Conservation (phyloP, 805 yeast genomes). For the Metschnikowia noctiluminum region DNA sequence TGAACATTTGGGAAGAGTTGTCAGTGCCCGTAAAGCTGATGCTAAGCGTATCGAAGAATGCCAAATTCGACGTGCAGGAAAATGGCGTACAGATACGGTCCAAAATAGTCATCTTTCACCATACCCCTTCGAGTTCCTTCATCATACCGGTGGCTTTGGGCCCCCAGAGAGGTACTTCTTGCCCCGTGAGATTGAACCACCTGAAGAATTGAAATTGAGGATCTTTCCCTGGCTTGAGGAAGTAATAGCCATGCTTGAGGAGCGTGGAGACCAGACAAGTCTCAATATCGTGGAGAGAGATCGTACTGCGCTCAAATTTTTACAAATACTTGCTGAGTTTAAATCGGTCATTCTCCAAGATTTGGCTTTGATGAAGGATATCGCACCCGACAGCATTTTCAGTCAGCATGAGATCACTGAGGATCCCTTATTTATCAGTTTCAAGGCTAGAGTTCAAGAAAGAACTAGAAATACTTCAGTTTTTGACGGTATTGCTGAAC, state of each 20-base stretch:
- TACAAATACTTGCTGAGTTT: slow-evolving; percentile 2
- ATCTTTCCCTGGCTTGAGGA: slow-evolving; percentile 7
- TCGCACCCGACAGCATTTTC: background rate
- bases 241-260: background rate
- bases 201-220: background rate
- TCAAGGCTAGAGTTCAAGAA: background rate
- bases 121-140: slow-evolving; percentile 1
- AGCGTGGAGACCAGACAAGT: background rate
- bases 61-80: slow-evolving; percentile 5
- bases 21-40: slow-evolving; percentile 1
- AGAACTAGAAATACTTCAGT: background rate
- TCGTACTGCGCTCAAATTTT: background rate
- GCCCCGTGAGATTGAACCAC: slow-evolving; percentile 5
- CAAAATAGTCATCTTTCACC: background rate
- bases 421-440: background rate
- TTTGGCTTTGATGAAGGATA: slow-evolving; percentile 1
- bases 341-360: slow-evolving; percentile 4
- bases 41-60: background rate
- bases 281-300: background rate
- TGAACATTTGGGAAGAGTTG: background rate
- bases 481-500: background rate
- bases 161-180: background rate
- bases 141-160: slow-evolving; percentile 1
- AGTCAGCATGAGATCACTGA: background rate
- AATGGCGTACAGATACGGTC: background rate